Evolutionary conservation across 139 green algal genomes (phyloP).

Genomic region (Parachlorella kessleri): DNA sequence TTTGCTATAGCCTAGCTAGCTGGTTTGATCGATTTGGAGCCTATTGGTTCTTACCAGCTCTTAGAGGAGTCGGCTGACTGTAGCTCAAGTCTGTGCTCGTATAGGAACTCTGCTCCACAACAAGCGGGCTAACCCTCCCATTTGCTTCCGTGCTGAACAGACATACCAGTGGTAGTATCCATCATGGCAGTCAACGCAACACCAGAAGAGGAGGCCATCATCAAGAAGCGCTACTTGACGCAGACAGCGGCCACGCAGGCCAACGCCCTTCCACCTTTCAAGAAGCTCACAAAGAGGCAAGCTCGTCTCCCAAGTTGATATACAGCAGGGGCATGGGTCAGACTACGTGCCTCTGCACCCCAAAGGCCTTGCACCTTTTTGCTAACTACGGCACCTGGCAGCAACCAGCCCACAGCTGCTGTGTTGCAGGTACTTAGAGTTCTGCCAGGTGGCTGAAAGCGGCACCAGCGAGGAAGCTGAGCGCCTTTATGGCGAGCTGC

Average conservation of each 20-base stretch:
- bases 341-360: too few relatives aligned
- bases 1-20: too few relatives aligned
- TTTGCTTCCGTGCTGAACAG: too few relatives aligned
- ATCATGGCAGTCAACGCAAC: neutral
- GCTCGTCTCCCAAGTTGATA: too few relatives aligned
- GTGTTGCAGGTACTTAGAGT: slow-evolving; percentile 25
- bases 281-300: slow-evolving; percentile 33
- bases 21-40: too few relatives aligned
- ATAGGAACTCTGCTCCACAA: too few relatives aligned
- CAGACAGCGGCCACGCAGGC: slow-evolving; percentile 21
- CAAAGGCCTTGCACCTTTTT: neutral
- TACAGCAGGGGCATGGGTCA: too few relatives aligned
- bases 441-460: slow-evolving; percentile 11
- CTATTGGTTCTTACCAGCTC: neutral
- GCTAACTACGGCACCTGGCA: too few relatives aligned
- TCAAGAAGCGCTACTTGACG: slow-evolving; percentile 38
- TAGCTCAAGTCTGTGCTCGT: neutral
- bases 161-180: too few relatives aligned
- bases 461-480: neutral
- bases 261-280: slow-evolving; percentile 30
- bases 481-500: slow-evolving; percentile 10
- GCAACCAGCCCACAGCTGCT: too few relatives aligned
- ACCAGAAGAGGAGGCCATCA: slow-evolving; percentile 44
- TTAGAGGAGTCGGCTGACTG: neutral
- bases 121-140: too few relatives aligned